Base-by-base conservation (phyloP, 495 filamentous ascomycete genomes). In the Tetracladium setigerum region DNA sequence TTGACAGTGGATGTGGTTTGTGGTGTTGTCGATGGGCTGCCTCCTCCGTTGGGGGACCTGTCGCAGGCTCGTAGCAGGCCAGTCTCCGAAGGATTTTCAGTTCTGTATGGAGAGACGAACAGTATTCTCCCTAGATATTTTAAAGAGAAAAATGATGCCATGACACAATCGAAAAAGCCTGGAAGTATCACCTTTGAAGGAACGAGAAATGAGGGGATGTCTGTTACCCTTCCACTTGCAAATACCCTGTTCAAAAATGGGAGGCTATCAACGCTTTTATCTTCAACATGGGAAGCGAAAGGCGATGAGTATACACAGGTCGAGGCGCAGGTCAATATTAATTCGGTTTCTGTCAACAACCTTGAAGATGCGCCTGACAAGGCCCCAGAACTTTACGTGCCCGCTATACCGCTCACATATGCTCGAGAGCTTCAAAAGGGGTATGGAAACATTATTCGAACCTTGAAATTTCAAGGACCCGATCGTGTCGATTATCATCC, bases 401-500 rank as follows among this genome's bases (percentile, higher is more conserved):
- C 76, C n/a, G 62, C 89, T 11, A 44, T 81, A 31, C 78, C 84
- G 0, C 59, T 95, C 5, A 88, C 84, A 0, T 61, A 69, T 19
- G 72, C 83, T 32, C 74, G 84, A 34, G 72, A 61, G 38, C 78
- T 95, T 46, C 63, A 78, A 13, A 69, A 74, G 15, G 75, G 84
- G 34, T 79, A 92, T 62, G 89, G 89, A 10, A 95, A 95, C 56
- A 91, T 95, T 36, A 62, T 95, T 17, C 79, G 86, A 38, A 75
- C 79, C 30, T 46, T 94, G 38, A 70, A 80, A 33, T 66, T 73
- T 14, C 68, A 72, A 14, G 65, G 60, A 13, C 58, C 65, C 17
- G 69, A 73, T 24, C 62, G 60, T 10, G 57, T 65, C 30, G 50
- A 67, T 8, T 8, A 9, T 13, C 71, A 76, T 32, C 84, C 87